Base-by-base conservation (phyloP, 768 basidiomycete species). In the Nidula microcarpa region DNA sequence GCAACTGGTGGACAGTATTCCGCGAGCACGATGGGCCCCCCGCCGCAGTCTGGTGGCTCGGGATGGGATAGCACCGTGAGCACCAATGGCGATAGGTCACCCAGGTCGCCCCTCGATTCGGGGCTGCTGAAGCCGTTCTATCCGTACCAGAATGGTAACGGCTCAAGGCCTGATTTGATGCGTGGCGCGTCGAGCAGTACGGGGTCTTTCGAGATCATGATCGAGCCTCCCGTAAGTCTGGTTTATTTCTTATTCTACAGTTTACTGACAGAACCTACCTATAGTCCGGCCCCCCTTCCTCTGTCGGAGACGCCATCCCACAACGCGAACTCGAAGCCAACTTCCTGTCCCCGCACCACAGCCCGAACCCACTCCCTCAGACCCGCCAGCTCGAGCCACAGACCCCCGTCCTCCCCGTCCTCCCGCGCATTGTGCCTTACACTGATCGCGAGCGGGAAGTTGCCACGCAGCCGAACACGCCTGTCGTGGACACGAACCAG, bases 211-310 rank as follows among this genome's bases (percentile, higher is more conserved):
- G 56, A 62, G 16, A 59, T 62, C 32, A 39, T 32, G 14, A 52
- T 64, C 13, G 55, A 64, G 30, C 63, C 61, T 53, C 63, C 61
- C 33, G 63, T 65, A 53, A 34, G 61, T 59, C 23, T 57, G 41
- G 32, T 16, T 17, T 52, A 23, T 30, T 52, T 14, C 18, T 50
- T 9, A 14, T 37, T 34, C 44, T 4, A 39, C 16, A 37, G 43
- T 5, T 44, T 36, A 44, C 16, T 51, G 39, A 33, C 46, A 30
- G 47, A 37, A 6, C 17, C 5, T 43, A 36, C 49, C 16, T 44
- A 34, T 49, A 64, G 61, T 62, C 60, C 23, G 55, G 59, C 36
- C 50, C 60, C 3, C 51, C 55, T 13, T 62, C 61, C 13, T 43
- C 49, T 18, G 5, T 55, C 23, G 44, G 46, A n/a, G n/a, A n/a